Conservation (phyloP, 768 basidiomycete species). For the Pulveroboletus sp. region DNA sequence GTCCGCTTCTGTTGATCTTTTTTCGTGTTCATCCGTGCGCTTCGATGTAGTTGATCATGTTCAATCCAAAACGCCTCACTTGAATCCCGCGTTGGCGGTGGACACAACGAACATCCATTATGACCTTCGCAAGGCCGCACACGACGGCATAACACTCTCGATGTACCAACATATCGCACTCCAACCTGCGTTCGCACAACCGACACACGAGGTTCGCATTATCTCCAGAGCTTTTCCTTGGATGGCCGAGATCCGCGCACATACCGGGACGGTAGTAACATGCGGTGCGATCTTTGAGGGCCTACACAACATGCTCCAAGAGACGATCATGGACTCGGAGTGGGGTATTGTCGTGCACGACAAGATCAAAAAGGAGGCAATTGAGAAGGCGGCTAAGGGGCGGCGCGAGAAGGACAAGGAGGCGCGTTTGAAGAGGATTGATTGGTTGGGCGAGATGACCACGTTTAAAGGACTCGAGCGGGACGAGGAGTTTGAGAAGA, state of each 20-base stretch:
- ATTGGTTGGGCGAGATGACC: constrained; percentile 57
- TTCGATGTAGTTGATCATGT: too few species aligned
- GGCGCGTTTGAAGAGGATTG: constrained; percentile 49
- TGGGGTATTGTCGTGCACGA: constrained; percentile 55
- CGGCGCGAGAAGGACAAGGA: constrained; percentile 39
- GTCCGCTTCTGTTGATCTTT: too few species aligned
- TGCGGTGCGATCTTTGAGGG: constrained; percentile 56
- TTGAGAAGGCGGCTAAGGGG: constrained; percentile 51
- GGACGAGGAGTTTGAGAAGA: constrained; percentile 53
- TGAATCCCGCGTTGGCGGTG: constrained; percentile 51
- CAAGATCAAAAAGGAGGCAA: constrained; percentile 39
- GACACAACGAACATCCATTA: constrained; percentile 49
- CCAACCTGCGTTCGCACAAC: constrained; percentile 37
- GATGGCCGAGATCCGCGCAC: constrained; percentile 51
- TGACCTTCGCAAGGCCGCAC: constrained; percentile 44
- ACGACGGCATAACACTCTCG: constrained; percentile 39
- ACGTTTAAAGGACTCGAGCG: constrained; percentile 60
- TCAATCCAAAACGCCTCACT: constrained; percentile 26
- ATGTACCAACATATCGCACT: constrained; percentile 39
- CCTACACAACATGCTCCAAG: constrained; percentile 47
- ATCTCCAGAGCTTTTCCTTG: constrained; percentile 64
- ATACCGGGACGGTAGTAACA: constrained; percentile 33
- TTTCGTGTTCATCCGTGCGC: too few species aligned
- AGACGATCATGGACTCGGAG: constrained; percentile 58
- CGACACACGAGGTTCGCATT: constrained; percentile 40